A percentile compares a stretch with the other conserved stretches of the same genome.
phyloP scores from a whole-genome alignment of 441 rosid genomes.

The Raphanus hybrid region DNA sequence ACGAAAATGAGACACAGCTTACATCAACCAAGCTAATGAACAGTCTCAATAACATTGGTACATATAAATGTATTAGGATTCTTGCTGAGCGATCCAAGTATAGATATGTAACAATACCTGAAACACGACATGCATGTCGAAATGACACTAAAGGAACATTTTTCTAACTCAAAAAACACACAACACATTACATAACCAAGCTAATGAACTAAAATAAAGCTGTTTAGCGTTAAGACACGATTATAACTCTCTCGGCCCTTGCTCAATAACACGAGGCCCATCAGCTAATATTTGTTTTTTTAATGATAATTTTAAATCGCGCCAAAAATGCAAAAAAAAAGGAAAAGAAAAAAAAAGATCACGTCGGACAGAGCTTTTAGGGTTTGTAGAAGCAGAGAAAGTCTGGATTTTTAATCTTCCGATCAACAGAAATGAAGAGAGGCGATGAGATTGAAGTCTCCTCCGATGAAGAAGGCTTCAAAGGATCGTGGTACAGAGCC shows the following conservation, averaged over 20 bases:
- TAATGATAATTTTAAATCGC: too few species aligned
- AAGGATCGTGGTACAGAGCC: constrained; percentile 2
- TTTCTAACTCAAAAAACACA: constrained; percentile 4
- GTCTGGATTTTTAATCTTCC: neutral
- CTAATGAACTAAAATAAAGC: too few species aligned
- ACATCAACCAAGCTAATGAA: too few species aligned
- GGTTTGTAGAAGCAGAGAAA: neutral
- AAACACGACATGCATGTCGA: neutral
- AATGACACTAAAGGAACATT: neutral
- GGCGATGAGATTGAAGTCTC: neutral
- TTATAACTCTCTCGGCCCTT: too few species aligned
- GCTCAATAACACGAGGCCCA: too few species aligned
- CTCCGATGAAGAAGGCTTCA: neutral
- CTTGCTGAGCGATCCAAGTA: too few species aligned
- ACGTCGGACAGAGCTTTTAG: neutral
- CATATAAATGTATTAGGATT: neutral
- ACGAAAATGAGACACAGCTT: too few species aligned
- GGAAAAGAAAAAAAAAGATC: too few species aligned
- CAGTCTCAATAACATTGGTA: neutral
- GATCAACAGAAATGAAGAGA: neutral
- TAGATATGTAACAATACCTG: neutral
- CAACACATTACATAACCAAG: neutral
- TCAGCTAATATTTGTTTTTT: too few species aligned
- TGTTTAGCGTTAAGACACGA: too few species aligned
- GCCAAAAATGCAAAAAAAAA: too few species aligned